These are phyloP conservation scores for Suhomyces canberraensis DNA, from an alignment of 805 yeast species.

Conservation along the genomic window DNA sequence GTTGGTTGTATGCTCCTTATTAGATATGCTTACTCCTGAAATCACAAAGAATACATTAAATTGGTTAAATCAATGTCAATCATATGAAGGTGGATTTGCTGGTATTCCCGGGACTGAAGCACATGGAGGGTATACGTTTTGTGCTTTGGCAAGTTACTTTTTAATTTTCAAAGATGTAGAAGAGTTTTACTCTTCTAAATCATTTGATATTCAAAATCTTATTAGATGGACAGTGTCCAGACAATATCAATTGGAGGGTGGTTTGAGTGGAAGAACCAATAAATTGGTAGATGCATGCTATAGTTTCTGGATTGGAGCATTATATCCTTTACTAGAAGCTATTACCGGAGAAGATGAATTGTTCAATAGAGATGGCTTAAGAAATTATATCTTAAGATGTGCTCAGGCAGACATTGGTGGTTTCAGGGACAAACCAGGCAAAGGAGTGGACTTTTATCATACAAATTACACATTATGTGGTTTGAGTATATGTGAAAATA, in stretches of 20 bases:
- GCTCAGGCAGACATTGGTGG: constrained; percentile 77
- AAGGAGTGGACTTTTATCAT: constrained; percentile 80
- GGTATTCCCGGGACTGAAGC: constrained; percentile 81
- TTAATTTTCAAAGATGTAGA: constrained; percentile 39
- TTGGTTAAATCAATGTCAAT: constrained; percentile 73
- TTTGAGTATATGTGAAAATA: constrained; percentile 55
- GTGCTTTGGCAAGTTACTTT: constrained; percentile 69
- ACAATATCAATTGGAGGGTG: constrained; percentile 77
- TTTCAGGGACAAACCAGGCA: constrained; percentile 83
- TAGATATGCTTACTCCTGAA: constrained; percentile 61
- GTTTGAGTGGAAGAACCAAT: constrained; percentile 85
- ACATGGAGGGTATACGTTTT: constrained; percentile 95
- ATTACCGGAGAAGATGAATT: constrained; percentile 24
- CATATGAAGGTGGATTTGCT: constrained; percentile 94
- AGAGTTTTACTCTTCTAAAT: constrained; percentile 13
- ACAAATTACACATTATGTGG: constrained; percentile 85
- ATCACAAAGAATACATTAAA: constrained; percentile 49
- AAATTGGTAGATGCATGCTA: constrained; percentile 96
- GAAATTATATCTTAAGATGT: constrained; percentile 67
- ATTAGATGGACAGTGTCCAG: constrained; percentile 67
- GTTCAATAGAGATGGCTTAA: constrained; percentile 57
- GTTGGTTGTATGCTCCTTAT: constrained; percentile 63
- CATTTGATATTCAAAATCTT: constrained; percentile 44
- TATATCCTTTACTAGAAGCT: constrained; percentile 60
- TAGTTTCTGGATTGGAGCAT: constrained; percentile 91